These are phyloP conservation scores for Mytilinidion resinicola DNA, from an alignment of 495 filamentous ascomycete genomes.

Conservation along the genomic window DNA sequence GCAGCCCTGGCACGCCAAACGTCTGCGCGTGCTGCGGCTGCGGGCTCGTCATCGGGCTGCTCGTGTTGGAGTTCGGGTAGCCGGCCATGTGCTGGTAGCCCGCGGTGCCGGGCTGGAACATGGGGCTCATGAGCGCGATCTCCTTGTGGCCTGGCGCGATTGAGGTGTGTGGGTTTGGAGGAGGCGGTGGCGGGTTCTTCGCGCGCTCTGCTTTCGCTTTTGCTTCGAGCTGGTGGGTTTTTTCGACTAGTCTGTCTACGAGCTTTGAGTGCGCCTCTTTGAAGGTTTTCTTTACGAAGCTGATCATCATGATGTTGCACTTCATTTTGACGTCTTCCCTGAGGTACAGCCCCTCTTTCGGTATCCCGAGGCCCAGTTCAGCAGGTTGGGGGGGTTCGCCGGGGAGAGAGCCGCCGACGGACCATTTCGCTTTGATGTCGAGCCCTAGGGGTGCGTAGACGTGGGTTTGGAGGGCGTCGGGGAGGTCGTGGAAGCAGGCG, in stretches of 20 bases:
- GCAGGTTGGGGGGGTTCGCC: constrained; percentile 53
- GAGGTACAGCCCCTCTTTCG: constrained; percentile 61
- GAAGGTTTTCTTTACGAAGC: constrained; percentile 69
- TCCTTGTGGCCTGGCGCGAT: background rate
- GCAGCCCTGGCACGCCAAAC: background rate
- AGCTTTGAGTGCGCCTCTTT: constrained; percentile 62
- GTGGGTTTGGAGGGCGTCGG: constrained; percentile 66
- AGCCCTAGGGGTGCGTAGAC: constrained; percentile 62
- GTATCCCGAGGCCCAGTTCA: constrained; percentile 56
- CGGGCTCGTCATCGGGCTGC: background rate
- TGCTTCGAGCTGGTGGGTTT: constrained; percentile 40
- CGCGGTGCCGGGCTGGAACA: background rate
- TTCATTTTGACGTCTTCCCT: constrained; percentile 71
- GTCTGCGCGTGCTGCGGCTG: background rate
- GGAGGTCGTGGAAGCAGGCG: constrained; percentile 64
- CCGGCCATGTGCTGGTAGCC: background rate
- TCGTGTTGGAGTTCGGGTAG: background rate
- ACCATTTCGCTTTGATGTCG: constrained; percentile 67
- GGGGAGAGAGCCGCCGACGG: constrained; percentile 53
- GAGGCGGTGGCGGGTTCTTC: background rate
- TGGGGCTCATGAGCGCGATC: background rate
- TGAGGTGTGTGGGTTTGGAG: too few species aligned
- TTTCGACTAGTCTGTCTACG: constrained; percentile 58
- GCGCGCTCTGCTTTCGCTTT: constrained; percentile 17
- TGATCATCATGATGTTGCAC: constrained; percentile 65